Percentiles rank a stretch among this genome's conserved stretches.
Conservation (phyloP, 257 asterid species). For the Salvia hispanica region DNA sequence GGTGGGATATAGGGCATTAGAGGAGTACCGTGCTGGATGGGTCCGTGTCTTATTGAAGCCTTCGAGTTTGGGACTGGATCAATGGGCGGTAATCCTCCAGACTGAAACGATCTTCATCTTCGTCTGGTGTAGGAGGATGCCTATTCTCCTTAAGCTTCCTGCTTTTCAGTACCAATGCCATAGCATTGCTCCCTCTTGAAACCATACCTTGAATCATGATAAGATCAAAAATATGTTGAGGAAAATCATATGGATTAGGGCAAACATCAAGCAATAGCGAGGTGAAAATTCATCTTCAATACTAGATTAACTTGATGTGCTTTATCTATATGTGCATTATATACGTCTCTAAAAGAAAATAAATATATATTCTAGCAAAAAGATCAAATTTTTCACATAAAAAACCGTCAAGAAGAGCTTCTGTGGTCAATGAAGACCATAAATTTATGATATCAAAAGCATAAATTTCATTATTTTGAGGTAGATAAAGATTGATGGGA, state of each 20-base stretch:
- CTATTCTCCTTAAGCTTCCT: slow-evolving; percentile 57
- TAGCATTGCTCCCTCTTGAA: slow-evolving; percentile 21
- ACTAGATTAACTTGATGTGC: background rate
- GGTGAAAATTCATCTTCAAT: background rate
- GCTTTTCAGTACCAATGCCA: slow-evolving; percentile 31
- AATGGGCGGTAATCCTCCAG: slow-evolving; percentile 76
- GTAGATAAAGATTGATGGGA: too few relatives aligned
- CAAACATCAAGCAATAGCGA: background rate
- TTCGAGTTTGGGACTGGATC: slow-evolving; percentile 83
- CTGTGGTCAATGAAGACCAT: slow-evolving; percentile 1
- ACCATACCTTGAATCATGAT: slow-evolving; percentile 25
- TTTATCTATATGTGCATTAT: too few relatives aligned
- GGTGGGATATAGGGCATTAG: slow-evolving; percentile 86
- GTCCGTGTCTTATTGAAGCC: slow-evolving; percentile 66
- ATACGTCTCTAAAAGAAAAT: too few relatives aligned
- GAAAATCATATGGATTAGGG: background rate
- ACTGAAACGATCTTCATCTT: slow-evolving; percentile 28
- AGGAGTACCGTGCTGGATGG: slow-evolving; percentile 86
- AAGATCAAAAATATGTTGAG: background rate
- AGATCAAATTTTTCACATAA: background rate
- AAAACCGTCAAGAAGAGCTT: slow-evolving; percentile 5
- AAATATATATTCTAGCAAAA: background rate
- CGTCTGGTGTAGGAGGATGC: background rate
- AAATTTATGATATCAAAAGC: background rate
- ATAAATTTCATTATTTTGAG: too few relatives aligned